Evolutionary conservation across 306 rosid species (phyloP), one percentile per base, ranked within the genome.

Genomic region (Pterocarpus santalinus): DNA sequence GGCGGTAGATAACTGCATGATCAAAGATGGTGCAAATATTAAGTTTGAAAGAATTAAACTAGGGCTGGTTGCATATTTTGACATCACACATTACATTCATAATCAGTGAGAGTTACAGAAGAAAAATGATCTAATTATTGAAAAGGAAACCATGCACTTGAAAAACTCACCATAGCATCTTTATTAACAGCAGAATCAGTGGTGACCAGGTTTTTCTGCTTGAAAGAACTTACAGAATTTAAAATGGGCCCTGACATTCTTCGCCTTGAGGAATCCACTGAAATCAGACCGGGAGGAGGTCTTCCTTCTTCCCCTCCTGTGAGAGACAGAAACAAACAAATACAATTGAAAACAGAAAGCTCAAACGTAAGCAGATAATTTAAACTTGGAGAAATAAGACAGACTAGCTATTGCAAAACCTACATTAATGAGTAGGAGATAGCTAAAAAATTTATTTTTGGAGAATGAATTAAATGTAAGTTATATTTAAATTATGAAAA

Each of bases 301-400:
- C 89, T 88, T 8, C 87, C 94, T 71, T 91, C 97, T 62, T 90
- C 97, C 83, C 86, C 91, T 38, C 85, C 96, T 91, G 88, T 28
- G 28, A 61, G 34, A 69, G 34, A 69, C 43, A 43, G 4, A 80
- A 47, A 65, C 9, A 68, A 28, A 67, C 44, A 43, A 5, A 51
- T 55, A 35, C 14, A 57, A 8, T 46, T 60, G 36, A 22, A 69
- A 41, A 38, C 75, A 33, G 30, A 61, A 66, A 8, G 60, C 32
- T 62, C 7, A 38, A 47, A 74, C 22, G n/a, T 5, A 32, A 39
- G 47, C 5, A 72, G 17, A 61, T 47, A 65, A 62, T n/a, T 60
- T 62, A 35, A 80, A 64, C 17, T 46, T 8, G 3, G 64, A 64
- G 17, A 35, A 76, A 78, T 6, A 53, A 34, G 47, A 44, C 46